Base-by-base conservation (phyloP, 495 filamentous ascomycete genomes). In the Podospora pseudopauciseta region DNA sequence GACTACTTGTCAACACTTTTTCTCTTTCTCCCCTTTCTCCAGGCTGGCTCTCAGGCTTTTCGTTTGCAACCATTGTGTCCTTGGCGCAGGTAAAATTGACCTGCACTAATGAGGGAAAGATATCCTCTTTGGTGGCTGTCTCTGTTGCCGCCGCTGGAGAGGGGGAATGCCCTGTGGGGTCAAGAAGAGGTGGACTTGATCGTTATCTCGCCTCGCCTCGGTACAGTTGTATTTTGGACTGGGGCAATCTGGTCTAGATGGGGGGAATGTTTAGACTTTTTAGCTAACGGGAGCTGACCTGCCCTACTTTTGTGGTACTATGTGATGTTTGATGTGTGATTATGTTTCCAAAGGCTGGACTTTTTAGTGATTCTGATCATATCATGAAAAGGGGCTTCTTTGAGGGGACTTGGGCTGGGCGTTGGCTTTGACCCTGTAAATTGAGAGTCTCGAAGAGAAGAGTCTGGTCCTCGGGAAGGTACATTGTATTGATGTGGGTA, bases 101-200 rank as follows among this genome's bases (percentile, higher is more conserved):
- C 67, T 81, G 88, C 87, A 87, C 92, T 95, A 84, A 97, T 90
- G 93, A 97, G 92, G 93, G 93, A 97, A 97, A 97, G 93, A 97
- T 92, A 95, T 58, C 70, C 67, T 71, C 67, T 62, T 61, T 71
- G 69, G 69, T n/a, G 20, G 65, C 87, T 84, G 80, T 74, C 72
- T 64, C 69, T 70, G 70, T 81, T 84, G 80, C 84, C 82, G 79
- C 73, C 73, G 74, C 77, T 73, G 72, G 78, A 67, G 73, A 79
- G 86, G 90, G 92, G 91, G 93, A 97, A 97, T 91, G 93, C 93
- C 93, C 92, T 96, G 92, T 92, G 87, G 86, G 79, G 78, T 80
- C 78, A 19, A 77, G 72, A 73, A 82, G 81, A 81, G 82, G 75
- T 81, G 80, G 78, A 83, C 83, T 85, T 85, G 68, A 85, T 79